phyloP scores from a whole-genome alignment of 2,329 filamentous ascomycete genomes.

The Phialophora verrucosa region DNA sequence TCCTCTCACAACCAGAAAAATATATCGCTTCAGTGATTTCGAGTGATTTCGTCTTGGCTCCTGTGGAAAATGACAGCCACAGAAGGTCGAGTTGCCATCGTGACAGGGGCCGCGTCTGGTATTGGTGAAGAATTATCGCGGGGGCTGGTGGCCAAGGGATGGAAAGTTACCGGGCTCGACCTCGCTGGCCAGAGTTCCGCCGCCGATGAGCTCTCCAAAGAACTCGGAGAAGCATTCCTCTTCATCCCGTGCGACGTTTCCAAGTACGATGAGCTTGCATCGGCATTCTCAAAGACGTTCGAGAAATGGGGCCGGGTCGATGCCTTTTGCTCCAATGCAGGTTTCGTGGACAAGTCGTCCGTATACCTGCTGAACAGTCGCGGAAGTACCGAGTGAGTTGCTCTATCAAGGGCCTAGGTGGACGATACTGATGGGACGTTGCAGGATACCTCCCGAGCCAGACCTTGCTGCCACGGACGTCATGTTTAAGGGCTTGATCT shows the following conservation, averaged over 20 bases:
- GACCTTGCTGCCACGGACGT: conserved; percentile 55
- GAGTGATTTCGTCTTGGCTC: not conserved
- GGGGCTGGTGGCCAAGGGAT: conserved; percentile 46
- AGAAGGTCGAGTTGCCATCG: conserved; percentile 5
- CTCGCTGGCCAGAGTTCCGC: conserved; percentile 36
- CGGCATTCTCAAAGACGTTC: conserved; percentile 53
- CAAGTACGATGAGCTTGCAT: conserved; percentile 54
- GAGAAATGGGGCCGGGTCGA: conserved; percentile 55
- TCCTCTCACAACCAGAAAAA: not conserved
- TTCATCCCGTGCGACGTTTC: conserved; percentile 56
- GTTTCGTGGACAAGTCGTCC: conserved; percentile 13
- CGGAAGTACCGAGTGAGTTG: conserved; percentile 3
- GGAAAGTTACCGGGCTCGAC: conserved; percentile 46
- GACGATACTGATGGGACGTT: not conserved
- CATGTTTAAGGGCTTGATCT: conserved; percentile 58
- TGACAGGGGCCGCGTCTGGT: conserved; percentile 46
- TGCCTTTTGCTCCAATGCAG: conserved; percentile 56
- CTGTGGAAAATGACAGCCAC: not conserved
- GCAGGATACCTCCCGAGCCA: conserved; percentile 51
- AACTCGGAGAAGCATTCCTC: conserved; percentile 47
- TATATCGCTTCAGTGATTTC: not conserved
- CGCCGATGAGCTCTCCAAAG: conserved; percentile 40
- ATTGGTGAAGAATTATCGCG: conserved; percentile 54
- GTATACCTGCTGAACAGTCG: conserved; percentile 10
- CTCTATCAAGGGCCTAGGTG: not conserved